A percentile compares a stretch with the other conserved stretches of the same genome.
These are phyloP conservation scores for Phytopythium litorale DNA, from an alignment of 352 stramenopile species.

Conservation along the genomic window DNA sequence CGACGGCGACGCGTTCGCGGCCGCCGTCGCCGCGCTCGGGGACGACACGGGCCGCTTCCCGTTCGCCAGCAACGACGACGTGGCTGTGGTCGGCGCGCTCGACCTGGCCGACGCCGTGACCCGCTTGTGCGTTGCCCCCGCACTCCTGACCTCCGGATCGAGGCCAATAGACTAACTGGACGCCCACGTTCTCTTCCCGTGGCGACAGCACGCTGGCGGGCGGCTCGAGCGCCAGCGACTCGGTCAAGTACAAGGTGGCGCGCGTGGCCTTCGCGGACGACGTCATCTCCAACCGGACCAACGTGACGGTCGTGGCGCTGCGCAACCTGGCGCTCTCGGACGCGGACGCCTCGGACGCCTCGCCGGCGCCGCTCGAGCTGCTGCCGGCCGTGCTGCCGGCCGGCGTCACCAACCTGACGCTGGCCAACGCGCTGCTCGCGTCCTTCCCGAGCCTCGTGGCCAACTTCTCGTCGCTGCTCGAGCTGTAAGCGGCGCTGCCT, in stretches of 20 bases:
- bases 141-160: not conserved
- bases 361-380: conserved; percentile 15
- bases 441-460: conserved; percentile 25
- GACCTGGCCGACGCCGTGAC: conserved; percentile 18
- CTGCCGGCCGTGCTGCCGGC: conserved; percentile 20
- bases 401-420: conserved; percentile 18
- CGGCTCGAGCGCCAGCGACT: conserved; percentile 14
- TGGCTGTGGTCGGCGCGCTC: conserved; percentile 15
- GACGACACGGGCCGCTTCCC: conserved; percentile 26
- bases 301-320: conserved; percentile 22
- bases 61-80: conserved; percentile 28
- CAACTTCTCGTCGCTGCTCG: conserved; percentile 29
- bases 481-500: conserved; percentile 15
- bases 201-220: conserved; percentile 11
- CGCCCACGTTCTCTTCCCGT: not conserved
- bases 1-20: conserved; percentile 10
- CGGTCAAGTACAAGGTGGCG: conserved; percentile 32
- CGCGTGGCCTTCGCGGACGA: conserved; percentile 22
- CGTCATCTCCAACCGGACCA: conserved; percentile 22
- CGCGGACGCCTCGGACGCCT: not conserved
- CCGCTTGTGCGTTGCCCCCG: conserved; percentile 17
- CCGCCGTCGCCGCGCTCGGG: conserved; percentile 7
- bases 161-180: too few species aligned
- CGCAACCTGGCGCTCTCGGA: conserved; percentile 27
- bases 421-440: conserved; percentile 26